Evolutionary conservation across 805 yeast species (phyloP).

Genomic region (Saturnispora serradocipensis): DNA sequence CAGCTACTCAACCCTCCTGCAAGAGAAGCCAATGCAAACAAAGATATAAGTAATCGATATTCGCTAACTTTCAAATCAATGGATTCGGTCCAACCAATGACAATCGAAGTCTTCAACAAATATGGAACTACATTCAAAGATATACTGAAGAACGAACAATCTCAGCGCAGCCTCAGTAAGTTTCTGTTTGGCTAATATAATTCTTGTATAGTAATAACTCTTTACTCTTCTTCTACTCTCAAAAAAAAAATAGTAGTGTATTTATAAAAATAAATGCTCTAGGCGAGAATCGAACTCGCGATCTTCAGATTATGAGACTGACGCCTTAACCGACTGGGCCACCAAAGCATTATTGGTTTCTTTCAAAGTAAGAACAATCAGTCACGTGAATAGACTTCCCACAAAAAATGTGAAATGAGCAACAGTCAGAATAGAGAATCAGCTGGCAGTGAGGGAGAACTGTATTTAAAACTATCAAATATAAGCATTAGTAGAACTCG

Average conservation of each 20-base stretch:
- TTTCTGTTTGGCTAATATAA: constrained; percentile 1
- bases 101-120: constrained; percentile 4
- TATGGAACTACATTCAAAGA: constrained; percentile 5
- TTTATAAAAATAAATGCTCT: constrained; percentile 26
- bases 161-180: background rate
- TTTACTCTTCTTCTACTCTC: no score
- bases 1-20: background rate
- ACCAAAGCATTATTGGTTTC: constrained; percentile 23
- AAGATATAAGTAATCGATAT: constrained; percentile 7
- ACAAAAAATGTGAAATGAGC: no score
- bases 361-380: no score
- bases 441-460: no score
- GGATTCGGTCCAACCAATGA: constrained; percentile 12
- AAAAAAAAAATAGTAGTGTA: background rate
- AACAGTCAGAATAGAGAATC: no score
- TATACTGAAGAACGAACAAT: background rate
- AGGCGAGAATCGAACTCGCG: constrained; percentile 35
- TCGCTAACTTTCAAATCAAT: constrained; percentile 21
- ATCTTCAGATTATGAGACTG: constrained; percentile 34
- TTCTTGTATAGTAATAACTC: background rate
- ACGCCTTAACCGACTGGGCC: constrained; percentile 35
- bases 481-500: no score
- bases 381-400: no score
- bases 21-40: background rate
- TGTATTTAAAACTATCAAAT: no score